phyloP scores from a whole-genome alignment of 2,329 filamentous ascomycete genomes.

The Neophaeococcomyces mojaviensis region DNA sequence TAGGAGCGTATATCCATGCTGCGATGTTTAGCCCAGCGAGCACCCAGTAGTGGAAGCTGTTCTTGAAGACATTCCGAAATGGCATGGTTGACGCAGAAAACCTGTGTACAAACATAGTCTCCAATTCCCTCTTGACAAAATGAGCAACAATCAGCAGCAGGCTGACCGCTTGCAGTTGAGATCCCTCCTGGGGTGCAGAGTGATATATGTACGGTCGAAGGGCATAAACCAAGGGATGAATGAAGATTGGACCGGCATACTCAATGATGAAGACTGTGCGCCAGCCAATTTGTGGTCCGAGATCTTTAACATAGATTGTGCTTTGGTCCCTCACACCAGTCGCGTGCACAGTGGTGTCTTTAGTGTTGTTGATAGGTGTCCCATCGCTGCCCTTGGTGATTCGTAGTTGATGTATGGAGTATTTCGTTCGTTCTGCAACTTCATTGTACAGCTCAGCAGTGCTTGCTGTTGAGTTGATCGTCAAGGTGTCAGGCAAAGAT shows the following conservation, averaged over 20 bases:
- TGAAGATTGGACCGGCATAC: constrained; percentile 83
- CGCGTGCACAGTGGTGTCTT: constrained; percentile 45
- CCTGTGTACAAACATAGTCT: constrained; percentile 89
- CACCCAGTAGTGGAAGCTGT: constrained; percentile 90
- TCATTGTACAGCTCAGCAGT: constrained; percentile 50
- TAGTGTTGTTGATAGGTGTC: constrained; percentile 48
- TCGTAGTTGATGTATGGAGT: constrained; percentile 53
- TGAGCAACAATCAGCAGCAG: constrained; percentile 70
- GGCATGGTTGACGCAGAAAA: constrained; percentile 97
- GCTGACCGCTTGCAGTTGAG: constrained; percentile 62
- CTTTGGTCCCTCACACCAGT: constrained; percentile 53
- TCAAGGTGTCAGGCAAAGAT: constrained; percentile 51
- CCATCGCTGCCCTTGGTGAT: constrained; percentile 60
- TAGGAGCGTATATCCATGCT: constrained; percentile 76
- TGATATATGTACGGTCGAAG: constrained; percentile 67
- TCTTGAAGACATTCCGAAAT: constrained; percentile 81
- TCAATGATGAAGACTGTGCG: constrained; percentile 90
- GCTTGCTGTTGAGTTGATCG: constrained; percentile 44
- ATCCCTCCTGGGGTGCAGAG: constrained; percentile 45
- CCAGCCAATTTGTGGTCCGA: constrained; percentile 87
- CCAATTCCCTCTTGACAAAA: constrained; percentile 90
- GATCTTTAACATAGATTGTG: constrained; percentile 78
- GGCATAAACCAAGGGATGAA: constrained; percentile 67
- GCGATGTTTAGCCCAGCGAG: constrained; percentile 73
- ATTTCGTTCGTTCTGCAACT: constrained; percentile 47